phyloP scores from a whole-genome alignment of 2,329 filamentous ascomycete genomes.

The Tolypocladium endophyticum region DNA sequence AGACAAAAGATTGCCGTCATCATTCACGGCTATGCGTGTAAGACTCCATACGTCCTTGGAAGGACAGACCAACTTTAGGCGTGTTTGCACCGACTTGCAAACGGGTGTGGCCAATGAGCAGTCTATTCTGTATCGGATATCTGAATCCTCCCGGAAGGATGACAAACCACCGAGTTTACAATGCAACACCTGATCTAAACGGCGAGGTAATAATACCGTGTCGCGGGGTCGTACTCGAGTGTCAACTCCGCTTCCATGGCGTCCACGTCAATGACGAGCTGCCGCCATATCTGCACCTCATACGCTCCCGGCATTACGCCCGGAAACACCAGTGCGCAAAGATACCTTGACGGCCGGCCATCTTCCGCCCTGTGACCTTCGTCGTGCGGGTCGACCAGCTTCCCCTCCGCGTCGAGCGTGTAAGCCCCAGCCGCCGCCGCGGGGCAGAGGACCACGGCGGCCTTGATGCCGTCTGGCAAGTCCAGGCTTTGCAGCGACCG shows the following conservation, averaged over 20 bases:
- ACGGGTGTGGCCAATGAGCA: not conserved
- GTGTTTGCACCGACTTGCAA: too few relatives aligned
- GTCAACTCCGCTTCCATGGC: slow-evolving; percentile 30
- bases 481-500: slow-evolving; percentile 7
- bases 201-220: slow-evolving; percentile 30
- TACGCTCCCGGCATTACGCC: slow-evolving; percentile 24
- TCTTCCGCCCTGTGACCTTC: slow-evolving; percentile 1
- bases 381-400: slow-evolving; percentile 4
- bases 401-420: slow-evolving; percentile 10
- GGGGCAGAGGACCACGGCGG: slow-evolving; percentile 22
- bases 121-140: not conserved
- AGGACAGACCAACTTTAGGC: too few relatives aligned
- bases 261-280: slow-evolving; percentile 20
- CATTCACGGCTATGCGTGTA: too few relatives aligned
- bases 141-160: not conserved
- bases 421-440: slow-evolving; percentile 7
- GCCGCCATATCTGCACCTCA: slow-evolving; percentile 27
- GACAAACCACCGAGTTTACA: not conserved
- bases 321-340: slow-evolving; percentile 26
- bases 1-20: too few relatives aligned
- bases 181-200: not conserved
- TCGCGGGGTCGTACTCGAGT: slow-evolving; percentile 30
- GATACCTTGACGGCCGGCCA: slow-evolving; percentile 12
- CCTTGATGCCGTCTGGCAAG: slow-evolving; percentile 10
- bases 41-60: too few relatives aligned